These are phyloP conservation scores for Paspalum vaginatum DNA, from an alignment of 176 grass and related monocot genomes.

Conservation along the genomic window DNA sequence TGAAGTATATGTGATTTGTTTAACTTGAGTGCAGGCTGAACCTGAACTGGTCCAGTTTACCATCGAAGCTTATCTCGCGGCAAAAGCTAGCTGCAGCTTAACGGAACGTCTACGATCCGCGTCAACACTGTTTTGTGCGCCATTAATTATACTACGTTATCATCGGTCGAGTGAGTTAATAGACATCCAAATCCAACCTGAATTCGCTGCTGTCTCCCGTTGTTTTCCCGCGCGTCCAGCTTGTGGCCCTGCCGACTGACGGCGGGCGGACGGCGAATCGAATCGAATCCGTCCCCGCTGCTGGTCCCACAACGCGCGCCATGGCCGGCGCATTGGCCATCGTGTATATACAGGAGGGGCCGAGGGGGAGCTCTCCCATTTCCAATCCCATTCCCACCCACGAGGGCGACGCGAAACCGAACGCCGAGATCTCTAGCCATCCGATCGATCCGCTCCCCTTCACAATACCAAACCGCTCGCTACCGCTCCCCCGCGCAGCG, in stretches of 20 bases:
- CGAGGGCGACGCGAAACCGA: conserved; percentile 25
- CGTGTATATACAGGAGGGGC: conserved; percentile 21
- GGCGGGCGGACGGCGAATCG: conserved; percentile 5
- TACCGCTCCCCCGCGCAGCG: background rate
- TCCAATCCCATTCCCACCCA: too few relatives aligned
- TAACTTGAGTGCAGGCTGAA: too few relatives aligned
- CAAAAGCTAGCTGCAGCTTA: background rate
- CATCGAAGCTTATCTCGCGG: background rate
- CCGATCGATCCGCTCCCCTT: background rate
- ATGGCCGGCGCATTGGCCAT: background rate
- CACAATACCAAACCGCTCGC: background rate
- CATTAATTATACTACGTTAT: conserved; percentile 32
- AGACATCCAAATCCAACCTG: background rate
- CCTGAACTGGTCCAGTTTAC: too few relatives aligned
- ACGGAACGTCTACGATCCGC: background rate
- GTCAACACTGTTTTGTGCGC: background rate
- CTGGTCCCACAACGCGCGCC: conserved; percentile 1
- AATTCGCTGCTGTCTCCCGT: background rate
- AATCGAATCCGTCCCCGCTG: background rate
- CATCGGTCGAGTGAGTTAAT: background rate
- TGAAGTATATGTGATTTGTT: too few relatives aligned
- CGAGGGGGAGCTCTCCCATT: too few relatives aligned
- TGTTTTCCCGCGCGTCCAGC: background rate
- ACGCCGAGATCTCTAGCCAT: background rate
- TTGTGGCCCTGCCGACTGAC: conserved; percentile 1